Conservation (phyloP, 495 filamentous ascomycete species). For the Aspergillus indologenus region DNA sequence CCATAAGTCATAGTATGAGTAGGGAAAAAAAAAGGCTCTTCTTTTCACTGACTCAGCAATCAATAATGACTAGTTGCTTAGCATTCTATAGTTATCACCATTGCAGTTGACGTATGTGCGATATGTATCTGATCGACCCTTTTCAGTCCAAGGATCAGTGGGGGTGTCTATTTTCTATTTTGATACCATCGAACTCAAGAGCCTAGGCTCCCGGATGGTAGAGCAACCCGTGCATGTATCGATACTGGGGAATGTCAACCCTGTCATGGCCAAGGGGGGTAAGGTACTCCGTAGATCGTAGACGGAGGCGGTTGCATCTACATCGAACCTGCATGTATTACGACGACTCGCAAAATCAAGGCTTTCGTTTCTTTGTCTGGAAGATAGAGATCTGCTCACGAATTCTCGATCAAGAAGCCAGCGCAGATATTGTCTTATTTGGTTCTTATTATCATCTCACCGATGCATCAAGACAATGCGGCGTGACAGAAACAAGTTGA, state of each 20-base stretch:
- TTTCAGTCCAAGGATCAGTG: neutral
- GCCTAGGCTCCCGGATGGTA: neutral
- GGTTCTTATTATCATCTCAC: neutral
- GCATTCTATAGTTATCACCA: neutral
- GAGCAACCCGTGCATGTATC: neutral
- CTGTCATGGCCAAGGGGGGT: neutral
- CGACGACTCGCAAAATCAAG: neutral
- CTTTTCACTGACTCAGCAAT: neutral
- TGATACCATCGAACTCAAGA: neutral
- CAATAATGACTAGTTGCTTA: neutral
- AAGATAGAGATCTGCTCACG: neutral
- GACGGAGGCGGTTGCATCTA: neutral
- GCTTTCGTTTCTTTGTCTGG: neutral
- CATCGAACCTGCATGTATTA: neutral
- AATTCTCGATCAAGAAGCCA: neutral
- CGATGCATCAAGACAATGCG: neutral
- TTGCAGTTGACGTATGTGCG: neutral
- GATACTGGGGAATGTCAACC: neutral
- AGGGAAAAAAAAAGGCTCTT: too few relatives aligned
- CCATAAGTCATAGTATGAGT: neutral
- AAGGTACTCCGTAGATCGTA: neutral
- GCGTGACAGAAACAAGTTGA: neutral
- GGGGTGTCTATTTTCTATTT: neutral
- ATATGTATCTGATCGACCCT: neutral
- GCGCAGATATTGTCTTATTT: neutral